Evolutionary conservation across 1,139 yeast genomes (phyloP), one percentile per base, ranked within the genome.

Genomic region (Blastobotrys arbuscula): DNA sequence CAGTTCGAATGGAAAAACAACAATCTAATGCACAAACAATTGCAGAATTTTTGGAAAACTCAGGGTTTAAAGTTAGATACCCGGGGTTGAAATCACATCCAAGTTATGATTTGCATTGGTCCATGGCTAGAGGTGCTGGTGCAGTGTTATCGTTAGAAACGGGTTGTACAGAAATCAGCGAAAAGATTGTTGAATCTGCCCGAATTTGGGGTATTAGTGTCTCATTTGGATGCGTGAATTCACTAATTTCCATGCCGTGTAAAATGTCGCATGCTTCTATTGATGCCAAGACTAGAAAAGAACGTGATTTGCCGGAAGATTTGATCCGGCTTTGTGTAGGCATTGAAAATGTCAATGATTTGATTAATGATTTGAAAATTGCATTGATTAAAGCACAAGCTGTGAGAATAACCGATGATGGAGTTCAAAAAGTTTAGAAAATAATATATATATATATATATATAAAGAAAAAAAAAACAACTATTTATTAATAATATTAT

Each of bases 181-280:
- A 85, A 63, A 75, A 76, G 52, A 82, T 90, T 54, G 92, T 89
- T 21, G 92, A 86, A 59, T 72, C 74, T 47, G 79, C 90, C 10
- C 79, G 82, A 50, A 73, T 90, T 40, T 90, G 86, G 72, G 89
- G 92, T 35, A 88, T 90, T 56, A 87, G 96, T 9, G 97, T 90
- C 3, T 85, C 95, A 5, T 90, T 90, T 68, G 97, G 97, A 18
- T 85, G 96, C 66, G 96, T 90, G 50, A 87, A 88, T 69, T 86
- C 96, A 18, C 74, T 90, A 60, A 87, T 90, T 51, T 84, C 94
- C 42, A 79, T 89, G 84, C 97, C 97, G 12, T 87, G 96, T 67
- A 80, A 80, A 66, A 89, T 89, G 97, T 86, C 96, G 2, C 97
- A 89, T 64, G 97, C 97, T n/a, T 83, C 96, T 5, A 89, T 90